phyloP scores from a whole-genome alignment of 2,329 filamentous ascomycete species.

The Colletotrichum truncatum region DNA sequence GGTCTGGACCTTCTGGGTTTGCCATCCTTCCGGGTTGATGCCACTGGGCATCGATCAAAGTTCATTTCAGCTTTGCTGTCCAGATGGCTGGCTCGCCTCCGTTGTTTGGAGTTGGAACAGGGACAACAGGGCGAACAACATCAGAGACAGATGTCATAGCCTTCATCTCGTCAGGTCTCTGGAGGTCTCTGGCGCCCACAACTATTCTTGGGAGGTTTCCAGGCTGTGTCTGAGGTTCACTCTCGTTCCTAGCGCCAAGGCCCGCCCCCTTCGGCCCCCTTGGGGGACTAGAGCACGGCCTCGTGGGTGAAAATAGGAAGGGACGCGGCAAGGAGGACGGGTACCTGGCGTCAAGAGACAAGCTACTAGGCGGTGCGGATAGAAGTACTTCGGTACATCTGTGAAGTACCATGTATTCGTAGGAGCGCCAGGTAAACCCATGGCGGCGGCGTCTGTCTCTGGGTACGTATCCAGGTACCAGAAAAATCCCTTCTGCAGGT shows the following conservation, averaged over 20 bases:
- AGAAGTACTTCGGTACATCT: not conserved
- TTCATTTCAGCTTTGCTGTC: not conserved
- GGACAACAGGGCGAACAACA: not conserved
- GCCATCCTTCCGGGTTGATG: conserved; percentile 5
- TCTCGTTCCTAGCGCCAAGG: conserved; percentile 23
- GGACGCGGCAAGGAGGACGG: conserved; percentile 15
- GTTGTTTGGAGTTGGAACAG: conserved; percentile 14
- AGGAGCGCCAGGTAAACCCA: not conserved
- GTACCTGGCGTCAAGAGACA: conserved; percentile 19
- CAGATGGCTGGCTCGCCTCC: not conserved
- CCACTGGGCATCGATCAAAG: not conserved
- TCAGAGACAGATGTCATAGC: conserved; percentile 6
- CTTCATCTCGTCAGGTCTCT: conserved; percentile 1
- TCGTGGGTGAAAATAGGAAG: not conserved
- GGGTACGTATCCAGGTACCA: not conserved
- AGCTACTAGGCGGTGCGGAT: conserved; percentile 13
- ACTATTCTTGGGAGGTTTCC: conserved; percentile 1
- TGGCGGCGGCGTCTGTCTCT: not conserved
- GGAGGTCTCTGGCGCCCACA: not conserved
- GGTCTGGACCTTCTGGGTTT: conserved; percentile 21
- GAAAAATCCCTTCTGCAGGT: not conserved
- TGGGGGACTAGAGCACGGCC: conserved; percentile 6
- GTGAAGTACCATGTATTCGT: not conserved
- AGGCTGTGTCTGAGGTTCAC: conserved; percentile 19
- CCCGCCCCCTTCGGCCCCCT: not conserved